A percentile compares a stretch with the other conserved stretches of the same genome.
These are phyloP conservation scores for Monosporozyma solicola DNA, from an alignment of 805 yeast genomes.

Conservation along the genomic window DNA sequence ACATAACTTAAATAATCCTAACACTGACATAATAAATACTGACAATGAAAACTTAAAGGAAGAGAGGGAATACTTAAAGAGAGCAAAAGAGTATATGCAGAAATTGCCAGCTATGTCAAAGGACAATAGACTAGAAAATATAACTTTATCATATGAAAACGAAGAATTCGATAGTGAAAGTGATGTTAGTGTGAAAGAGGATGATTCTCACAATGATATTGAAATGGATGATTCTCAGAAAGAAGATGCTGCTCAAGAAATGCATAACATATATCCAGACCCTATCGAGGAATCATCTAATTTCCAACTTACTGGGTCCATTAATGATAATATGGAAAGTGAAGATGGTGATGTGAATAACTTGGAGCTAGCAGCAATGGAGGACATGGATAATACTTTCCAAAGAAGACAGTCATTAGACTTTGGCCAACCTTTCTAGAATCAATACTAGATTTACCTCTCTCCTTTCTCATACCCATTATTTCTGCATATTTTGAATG, in stretches of 20 bases:
- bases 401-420: slow-evolving; percentile 28
- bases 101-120: slow-evolving; percentile 32
- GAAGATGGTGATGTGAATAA: slow-evolving; percentile 7
- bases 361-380: slow-evolving; percentile 22
- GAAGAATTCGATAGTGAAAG: slow-evolving; percentile 7
- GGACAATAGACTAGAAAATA: slow-evolving; percentile 25
- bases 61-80: background rate
- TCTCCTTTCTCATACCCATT: background rate
- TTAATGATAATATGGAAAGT: slow-evolving; percentile 1
- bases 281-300: background rate
- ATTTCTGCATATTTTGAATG: background rate
- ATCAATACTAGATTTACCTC: background rate
- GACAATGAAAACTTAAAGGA: background rate
- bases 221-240: background rate
- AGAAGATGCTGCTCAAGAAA: slow-evolving; percentile 1
- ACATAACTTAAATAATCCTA: background rate
- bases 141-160: slow-evolving; percentile 23
- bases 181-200: background rate
- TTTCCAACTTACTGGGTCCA: background rate
- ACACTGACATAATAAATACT: background rate
- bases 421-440: slow-evolving; percentile 3
- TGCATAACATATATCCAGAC: slow-evolving; percentile 2
- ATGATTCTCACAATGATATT: background rate
- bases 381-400: slow-evolving; percentile 28
- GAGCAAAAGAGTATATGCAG: slow-evolving; percentile 19